Evolutionary conservation across 805 yeast genomes (phyloP).

Genomic region (Saturnispora galanensis): DNA sequence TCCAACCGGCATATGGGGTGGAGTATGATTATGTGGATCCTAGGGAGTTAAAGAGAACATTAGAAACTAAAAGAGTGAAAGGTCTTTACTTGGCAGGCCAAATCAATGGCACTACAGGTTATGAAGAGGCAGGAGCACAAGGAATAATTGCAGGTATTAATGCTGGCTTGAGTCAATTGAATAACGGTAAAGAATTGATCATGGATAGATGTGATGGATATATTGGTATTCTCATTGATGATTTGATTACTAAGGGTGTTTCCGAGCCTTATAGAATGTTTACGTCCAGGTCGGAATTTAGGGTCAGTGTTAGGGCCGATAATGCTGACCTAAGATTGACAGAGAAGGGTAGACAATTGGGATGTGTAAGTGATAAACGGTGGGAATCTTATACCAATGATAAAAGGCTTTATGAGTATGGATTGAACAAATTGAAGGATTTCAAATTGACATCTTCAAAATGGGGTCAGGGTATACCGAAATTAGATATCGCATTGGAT

Average conservation of each 20-base stretch:
- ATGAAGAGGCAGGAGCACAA: slow-evolving; percentile 97
- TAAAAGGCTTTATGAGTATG: slow-evolving; percentile 31
- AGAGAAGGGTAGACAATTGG: slow-evolving; percentile 49
- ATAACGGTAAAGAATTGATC: slow-evolving; percentile 27
- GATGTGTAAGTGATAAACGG: slow-evolving; percentile 56
- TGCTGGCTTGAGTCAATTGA: slow-evolving; percentile 58
- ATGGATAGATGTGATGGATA: slow-evolving; percentile 77
- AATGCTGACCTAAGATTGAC: slow-evolving; percentile 89
- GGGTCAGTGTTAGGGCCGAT: slow-evolving; percentile 84
- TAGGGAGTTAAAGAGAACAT: slow-evolving; percentile 62
- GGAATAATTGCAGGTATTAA: slow-evolving; percentile 94
- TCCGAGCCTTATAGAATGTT: slow-evolving; percentile 98
- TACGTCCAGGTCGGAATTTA: slow-evolving; percentile 89
- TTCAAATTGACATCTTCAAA: slow-evolving; percentile 41
- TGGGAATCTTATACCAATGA: slow-evolving; percentile 41
- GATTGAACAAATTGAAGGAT: slow-evolving; percentile 36
- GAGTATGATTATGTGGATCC: slow-evolving; percentile 97
- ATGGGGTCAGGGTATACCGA: slow-evolving; percentile 50
- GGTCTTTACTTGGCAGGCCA: slow-evolving; percentile 93
- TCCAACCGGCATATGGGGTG: slow-evolving; percentile 98
- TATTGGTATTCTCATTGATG: slow-evolving; percentile 88
- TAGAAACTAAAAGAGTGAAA: slow-evolving; percentile 70
- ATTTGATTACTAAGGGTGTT: slow-evolving; percentile 88
- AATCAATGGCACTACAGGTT: slow-evolving; percentile 97
- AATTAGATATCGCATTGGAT: slow-evolving; percentile 42